Percentiles rank a stretch among this genome's conserved stretches.
phyloP scores from a whole-genome alignment of 192 early-diverging fungal genomes.

The Linnemannia hyalina region DNA sequence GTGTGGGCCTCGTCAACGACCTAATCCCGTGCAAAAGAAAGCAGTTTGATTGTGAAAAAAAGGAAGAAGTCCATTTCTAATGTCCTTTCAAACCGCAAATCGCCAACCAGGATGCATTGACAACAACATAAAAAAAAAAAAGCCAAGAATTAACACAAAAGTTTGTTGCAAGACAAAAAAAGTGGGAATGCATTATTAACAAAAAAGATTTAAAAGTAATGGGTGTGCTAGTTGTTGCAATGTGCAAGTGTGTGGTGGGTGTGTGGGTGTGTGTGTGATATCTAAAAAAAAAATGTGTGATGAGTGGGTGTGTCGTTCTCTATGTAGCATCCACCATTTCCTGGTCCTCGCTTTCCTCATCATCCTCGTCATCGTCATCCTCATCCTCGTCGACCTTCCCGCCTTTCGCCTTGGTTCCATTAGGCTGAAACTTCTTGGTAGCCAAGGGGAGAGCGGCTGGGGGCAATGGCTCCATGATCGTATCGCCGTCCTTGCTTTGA shows the following conservation, averaged over 20 bases:
- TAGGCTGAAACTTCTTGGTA: not conserved
- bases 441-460: not conserved
- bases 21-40: too few relatives aligned
- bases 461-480: not conserved
- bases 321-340: conserved; percentile 36
- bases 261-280: not conserved
- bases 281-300: not conserved
- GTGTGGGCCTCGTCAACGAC: too few relatives aligned
- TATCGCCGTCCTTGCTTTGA: conserved; percentile 2
- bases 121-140: too few relatives aligned
- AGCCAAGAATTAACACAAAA: too few relatives aligned
- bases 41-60: too few relatives aligned
- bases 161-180: too few relatives aligned
- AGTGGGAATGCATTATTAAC: too few relatives aligned
- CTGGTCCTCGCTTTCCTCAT: conserved; percentile 35
- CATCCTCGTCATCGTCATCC: conserved; percentile 36
- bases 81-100: too few relatives aligned
- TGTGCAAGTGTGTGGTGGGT: not conserved
- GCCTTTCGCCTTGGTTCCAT: not conserved
- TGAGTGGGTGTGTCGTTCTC: not conserved
- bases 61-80: too few relatives aligned
- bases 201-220: too few relatives aligned
- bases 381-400: conserved; percentile 24
- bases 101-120: too few relatives aligned
- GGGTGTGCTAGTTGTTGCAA: not conserved